Percentiles rank a stretch among this genome's conserved stretches.
Conservation (phyloP, 805 yeast species). For the Blastobotrys muscicola region DNA sequence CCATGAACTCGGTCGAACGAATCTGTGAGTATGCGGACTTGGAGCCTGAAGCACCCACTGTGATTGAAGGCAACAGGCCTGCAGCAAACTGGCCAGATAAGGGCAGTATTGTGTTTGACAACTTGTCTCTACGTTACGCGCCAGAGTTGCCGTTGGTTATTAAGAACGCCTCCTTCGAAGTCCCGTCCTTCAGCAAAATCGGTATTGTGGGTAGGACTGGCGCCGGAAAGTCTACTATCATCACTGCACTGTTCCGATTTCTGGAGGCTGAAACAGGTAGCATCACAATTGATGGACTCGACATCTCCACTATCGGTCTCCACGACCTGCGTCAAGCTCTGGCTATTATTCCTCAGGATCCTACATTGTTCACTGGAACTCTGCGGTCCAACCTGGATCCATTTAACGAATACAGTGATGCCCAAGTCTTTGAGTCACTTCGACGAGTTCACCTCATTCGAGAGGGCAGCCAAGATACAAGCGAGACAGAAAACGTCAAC, state of each 20-base stretch:
- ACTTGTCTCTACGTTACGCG: slow-evolving; percentile 77
- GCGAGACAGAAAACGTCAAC: not conserved
- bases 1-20: slow-evolving; percentile 93
- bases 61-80: slow-evolving; percentile 48
- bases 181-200: slow-evolving; percentile 67
- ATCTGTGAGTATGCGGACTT: slow-evolving; percentile 84
- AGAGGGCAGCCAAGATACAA: slow-evolving; percentile 1
- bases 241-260: slow-evolving; percentile 72
- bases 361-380: slow-evolving; percentile 63
- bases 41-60: slow-evolving; percentile 57
- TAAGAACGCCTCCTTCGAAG: slow-evolving; percentile 71
- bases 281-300: slow-evolving; percentile 54
- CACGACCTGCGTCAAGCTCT: slow-evolving; percentile 50
- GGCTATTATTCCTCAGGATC: slow-evolving; percentile 74
- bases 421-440: slow-evolving; percentile 50
- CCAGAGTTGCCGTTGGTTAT: slow-evolving; percentile 80
- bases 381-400: slow-evolving; percentile 65
- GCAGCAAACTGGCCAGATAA: slow-evolving; percentile 67
- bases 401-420: slow-evolving; percentile 47
- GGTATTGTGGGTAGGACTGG: slow-evolving; percentile 98
- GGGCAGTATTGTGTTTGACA: slow-evolving; percentile 67
- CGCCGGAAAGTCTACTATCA: slow-evolving; percentile 95
- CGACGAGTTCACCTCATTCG: slow-evolving; percentile 49
- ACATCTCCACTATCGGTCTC: slow-evolving; percentile 50
- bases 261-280: slow-evolving; percentile 48